phyloP scores from a whole-genome alignment of 2,329 filamentous ascomycete genomes.

The Stemphylium lycopersici region DNA sequence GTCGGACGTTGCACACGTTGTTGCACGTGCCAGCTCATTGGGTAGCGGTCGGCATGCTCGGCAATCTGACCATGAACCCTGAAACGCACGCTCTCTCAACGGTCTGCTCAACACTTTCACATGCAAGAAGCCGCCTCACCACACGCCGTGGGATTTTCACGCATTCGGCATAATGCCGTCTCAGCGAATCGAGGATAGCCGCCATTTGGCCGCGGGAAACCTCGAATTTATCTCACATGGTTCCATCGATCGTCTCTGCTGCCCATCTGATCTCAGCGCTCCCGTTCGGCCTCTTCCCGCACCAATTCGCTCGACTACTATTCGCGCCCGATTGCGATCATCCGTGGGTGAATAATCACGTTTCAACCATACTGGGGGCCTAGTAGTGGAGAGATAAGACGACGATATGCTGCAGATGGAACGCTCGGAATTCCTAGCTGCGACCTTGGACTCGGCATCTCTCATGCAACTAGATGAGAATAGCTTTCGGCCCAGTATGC shows the following conservation, averaged over 20 bases:
- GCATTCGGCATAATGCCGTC: slow-evolving; percentile 16
- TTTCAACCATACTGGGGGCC: not conserved
- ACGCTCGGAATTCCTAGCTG: not conserved
- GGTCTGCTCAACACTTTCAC: slow-evolving; percentile 30
- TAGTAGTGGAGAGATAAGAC: slow-evolving; percentile 18
- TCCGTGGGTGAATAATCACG: not conserved
- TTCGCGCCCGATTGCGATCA: not conserved
- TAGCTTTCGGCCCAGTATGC: slow-evolving; percentile 49
- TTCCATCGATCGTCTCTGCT: not conserved
- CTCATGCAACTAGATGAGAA: slow-evolving; percentile 16
- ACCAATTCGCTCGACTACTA: not conserved
- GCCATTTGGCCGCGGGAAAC: slow-evolving; percentile 8
- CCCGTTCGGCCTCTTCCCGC: not conserved
- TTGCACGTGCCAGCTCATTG: slow-evolving; percentile 11
- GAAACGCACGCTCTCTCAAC: slow-evolving; percentile 11
- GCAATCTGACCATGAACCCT: slow-evolving; percentile 17
- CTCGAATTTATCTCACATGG: not conserved
- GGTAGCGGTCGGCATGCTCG: slow-evolving; percentile 14
- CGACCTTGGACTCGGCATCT: slow-evolving; percentile 12
- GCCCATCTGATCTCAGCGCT: too few relatives aligned
- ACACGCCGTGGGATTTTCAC: slow-evolving; percentile 9
- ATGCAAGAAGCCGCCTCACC: slow-evolving; percentile 20
- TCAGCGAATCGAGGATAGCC: slow-evolving; percentile 23
- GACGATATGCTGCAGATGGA: slow-evolving; percentile 15
- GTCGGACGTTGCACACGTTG: slow-evolving; percentile 1